Evolutionary conservation across 2,329 filamentous ascomycete genomes (phyloP), one percentile per base, ranked within the genome.

Genomic region (Pseudogymnoascus sp.): DNA sequence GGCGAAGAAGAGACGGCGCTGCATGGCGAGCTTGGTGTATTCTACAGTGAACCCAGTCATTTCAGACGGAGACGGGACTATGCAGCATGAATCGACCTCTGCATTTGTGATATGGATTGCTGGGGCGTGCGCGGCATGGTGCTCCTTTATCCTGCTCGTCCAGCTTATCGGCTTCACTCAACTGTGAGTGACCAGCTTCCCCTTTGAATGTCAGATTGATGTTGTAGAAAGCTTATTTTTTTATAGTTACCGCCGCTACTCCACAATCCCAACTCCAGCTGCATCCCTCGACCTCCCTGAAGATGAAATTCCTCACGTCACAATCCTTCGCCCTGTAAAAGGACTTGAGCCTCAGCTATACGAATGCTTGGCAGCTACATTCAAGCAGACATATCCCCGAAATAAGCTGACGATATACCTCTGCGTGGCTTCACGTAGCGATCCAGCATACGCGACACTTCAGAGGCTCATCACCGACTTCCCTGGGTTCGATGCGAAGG

Each of bases 311-410:
- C 93, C 93, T 14, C 87, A 91, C 77, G 83, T 99, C 70, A 97
- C 95, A 34, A 83, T 96, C 65, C 92, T 99, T 69, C 89, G 95
- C 2, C 96, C 95, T 0, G 88, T 96, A 67, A 97, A 97, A 77
- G 95, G 93, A 65, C 82, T 96, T 63, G 95, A 97, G 74, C 90
- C 92, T 3, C 85, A 87, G 67, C 85, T 97, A 23, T 96, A 96
- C 80, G 91, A 96, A 71, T 97, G 95, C 72, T 87, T 99, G 42
- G 89, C 90, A 31, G 89, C 93, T 4, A 91, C 89, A 1, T 93
- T 97, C 73, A 85, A 80, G 56, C 93, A 96, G 75, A 82, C 85
- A 62, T 97, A 97, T 72, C 91, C 93, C 1, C 76, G 73, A 37
- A 81, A 89, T 70, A 92, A 88, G 71, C 75, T 96, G 63, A 90